These are phyloP conservation scores for Penicillium glabrum DNA, from an alignment of 2,329 filamentous ascomycete species.

Conservation along the genomic window DNA sequence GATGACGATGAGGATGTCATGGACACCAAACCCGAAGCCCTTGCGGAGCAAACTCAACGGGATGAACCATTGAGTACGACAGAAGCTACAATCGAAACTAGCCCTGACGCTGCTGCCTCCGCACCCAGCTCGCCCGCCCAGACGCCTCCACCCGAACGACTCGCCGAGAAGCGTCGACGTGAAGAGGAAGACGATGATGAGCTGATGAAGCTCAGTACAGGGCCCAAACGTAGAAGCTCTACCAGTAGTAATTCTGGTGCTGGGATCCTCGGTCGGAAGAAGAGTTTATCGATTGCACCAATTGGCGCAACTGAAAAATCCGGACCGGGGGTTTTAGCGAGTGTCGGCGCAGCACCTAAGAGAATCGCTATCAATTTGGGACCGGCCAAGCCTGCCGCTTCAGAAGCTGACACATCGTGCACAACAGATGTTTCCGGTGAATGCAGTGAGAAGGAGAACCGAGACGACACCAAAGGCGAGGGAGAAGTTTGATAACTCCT, in stretches of 20 bases:
- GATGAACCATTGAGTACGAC: slow-evolving; percentile 20
- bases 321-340: slow-evolving; percentile 16
- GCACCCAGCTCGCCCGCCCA: slow-evolving; percentile 27
- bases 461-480: slow-evolving; percentile 24
- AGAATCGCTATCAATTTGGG: slow-evolving; percentile 43
- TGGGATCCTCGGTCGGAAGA: slow-evolving; percentile 34
- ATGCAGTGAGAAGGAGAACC: slow-evolving; percentile 33
- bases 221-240: slow-evolving; percentile 48
- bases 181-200: slow-evolving; percentile 90
- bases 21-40: slow-evolving; percentile 50
- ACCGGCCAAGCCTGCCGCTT: slow-evolving; percentile 23
- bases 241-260: slow-evolving; percentile 37
- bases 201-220: slow-evolving; percentile 72
- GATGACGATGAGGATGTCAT: slow-evolving; percentile 80
- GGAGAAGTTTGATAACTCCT: slow-evolving; percentile 16
- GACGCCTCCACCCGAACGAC: slow-evolving; percentile 60
- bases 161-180: slow-evolving; percentile 84
- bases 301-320: slow-evolving; percentile 26
- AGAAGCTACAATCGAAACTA: slow-evolving; percentile 23
- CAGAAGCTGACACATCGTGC: slow-evolving; percentile 16
- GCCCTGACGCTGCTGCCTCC: slow-evolving; percentile 23
- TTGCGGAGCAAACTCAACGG: slow-evolving; percentile 18
- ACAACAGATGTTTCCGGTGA: slow-evolving; percentile 18
- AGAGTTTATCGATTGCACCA: slow-evolving; percentile 31
- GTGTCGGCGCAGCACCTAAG: slow-evolving; percentile 30